phyloP scores from a whole-genome alignment of 148 eudicot genomes.

The Rhododendron griersonianum region DNA sequence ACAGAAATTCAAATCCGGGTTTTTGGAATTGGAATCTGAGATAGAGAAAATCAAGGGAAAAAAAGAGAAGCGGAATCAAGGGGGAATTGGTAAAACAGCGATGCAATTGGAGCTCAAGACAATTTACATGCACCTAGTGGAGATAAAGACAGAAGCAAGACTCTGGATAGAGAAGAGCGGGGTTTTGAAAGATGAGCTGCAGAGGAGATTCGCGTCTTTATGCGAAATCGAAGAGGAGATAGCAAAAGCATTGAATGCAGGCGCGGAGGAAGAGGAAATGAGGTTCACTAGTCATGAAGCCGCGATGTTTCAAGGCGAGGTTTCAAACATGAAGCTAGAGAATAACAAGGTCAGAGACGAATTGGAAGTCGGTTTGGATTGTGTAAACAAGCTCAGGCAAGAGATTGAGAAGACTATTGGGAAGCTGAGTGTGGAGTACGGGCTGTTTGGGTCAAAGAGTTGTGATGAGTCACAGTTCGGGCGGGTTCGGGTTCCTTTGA shows the following conservation, averaged over 20 bases:
- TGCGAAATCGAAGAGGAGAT: slow-evolving; percentile 67
- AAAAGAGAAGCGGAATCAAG: slow-evolving; percentile 27
- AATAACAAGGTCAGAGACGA: slow-evolving; percentile 78
- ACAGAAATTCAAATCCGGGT: slow-evolving; percentile 61
- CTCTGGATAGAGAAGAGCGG: slow-evolving; percentile 74
- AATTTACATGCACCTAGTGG: slow-evolving; percentile 66
- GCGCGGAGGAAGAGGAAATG: slow-evolving; percentile 67
- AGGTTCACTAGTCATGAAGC: slow-evolving; percentile 78
- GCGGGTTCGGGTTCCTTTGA: slow-evolving; percentile 45
- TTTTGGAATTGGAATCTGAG: slow-evolving; percentile 57
- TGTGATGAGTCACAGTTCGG: slow-evolving; percentile 19
- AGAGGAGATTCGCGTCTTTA: slow-evolving; percentile 49
- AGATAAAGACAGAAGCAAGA: slow-evolving; percentile 61
- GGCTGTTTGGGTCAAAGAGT: slow-evolving; percentile 30
- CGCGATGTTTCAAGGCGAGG: slow-evolving; percentile 88
- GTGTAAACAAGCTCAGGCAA: slow-evolving; percentile 46
- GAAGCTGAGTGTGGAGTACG: slow-evolving; percentile 53
- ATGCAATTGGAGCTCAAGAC: slow-evolving; percentile 55
- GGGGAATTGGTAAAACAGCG: slow-evolving; percentile 21
- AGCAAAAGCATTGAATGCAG: slow-evolving; percentile 46
- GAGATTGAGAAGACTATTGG: slow-evolving; percentile 54
- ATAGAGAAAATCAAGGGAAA: slow-evolving; percentile 42
- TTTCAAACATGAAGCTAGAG: slow-evolving; percentile 91
- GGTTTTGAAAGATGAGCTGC: slow-evolving; percentile 58
- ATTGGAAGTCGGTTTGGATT: slow-evolving; percentile 68